Percentiles rank a stretch among this genome's conserved stretches.
These are phyloP conservation scores for Leishmania guyanensis DNA, from an alignment of 208 protist species.

Conservation along the genomic window DNA sequence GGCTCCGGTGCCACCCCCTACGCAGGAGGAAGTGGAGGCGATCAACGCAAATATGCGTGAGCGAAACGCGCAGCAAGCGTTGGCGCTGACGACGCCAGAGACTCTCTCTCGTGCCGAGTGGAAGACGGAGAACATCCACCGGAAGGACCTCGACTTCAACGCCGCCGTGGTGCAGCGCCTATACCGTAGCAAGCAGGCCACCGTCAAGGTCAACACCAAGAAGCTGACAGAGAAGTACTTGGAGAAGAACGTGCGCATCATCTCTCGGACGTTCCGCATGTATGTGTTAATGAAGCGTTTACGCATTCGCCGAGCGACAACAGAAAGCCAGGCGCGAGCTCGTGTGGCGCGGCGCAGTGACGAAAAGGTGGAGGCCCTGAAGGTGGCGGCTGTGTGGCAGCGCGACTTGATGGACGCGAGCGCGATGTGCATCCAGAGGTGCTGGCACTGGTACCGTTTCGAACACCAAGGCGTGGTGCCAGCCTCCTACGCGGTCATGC, in stretches of 20 bases:
- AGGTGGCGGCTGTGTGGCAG: constrained; percentile 69
- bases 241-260: constrained; percentile 61
- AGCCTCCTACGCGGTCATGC: not conserved
- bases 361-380: constrained; percentile 44
- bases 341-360: constrained; percentile 37
- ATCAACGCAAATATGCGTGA: constrained; percentile 61
- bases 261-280: constrained; percentile 75
- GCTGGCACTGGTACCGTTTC: constrained; percentile 71
- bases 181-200: constrained; percentile 43
- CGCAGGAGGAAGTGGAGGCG: constrained; percentile 51
- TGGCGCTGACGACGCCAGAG: constrained; percentile 46
- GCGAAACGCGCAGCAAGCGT: constrained; percentile 24
- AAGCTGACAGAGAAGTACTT: constrained; percentile 69
- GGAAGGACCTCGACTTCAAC: constrained; percentile 85
- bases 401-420: constrained; percentile 56
- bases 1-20: constrained; percentile 36
- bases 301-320: constrained; percentile 3
- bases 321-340: constrained; percentile 26
- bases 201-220: constrained; percentile 44
- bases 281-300: constrained; percentile 58
- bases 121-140: constrained; percentile 68
- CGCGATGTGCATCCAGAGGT: constrained; percentile 74
- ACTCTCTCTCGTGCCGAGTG: constrained; percentile 59
- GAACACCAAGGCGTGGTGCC: constrained; percentile 25
- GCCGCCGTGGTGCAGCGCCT: constrained; percentile 83